Base-by-base conservation (phyloP, 257 asterid genomes). In the Fraxinus excelsior region DNA sequence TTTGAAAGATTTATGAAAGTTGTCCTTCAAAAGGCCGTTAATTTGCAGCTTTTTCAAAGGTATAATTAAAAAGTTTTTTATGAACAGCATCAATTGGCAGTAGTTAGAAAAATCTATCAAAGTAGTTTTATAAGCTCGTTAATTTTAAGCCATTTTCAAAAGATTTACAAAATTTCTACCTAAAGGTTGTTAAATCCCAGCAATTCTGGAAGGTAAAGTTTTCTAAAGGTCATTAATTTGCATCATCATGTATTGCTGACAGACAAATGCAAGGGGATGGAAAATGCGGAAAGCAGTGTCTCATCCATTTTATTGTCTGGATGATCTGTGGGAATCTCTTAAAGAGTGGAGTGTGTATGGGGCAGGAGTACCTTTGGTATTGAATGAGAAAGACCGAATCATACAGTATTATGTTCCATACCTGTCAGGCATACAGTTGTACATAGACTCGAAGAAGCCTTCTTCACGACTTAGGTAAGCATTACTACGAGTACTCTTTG, bases 351-450 rank as follows among this genome's bases (percentile, higher is more conserved):
- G 97, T 70, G 88, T 77, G 18, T 91, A 85, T 73, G 98, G 97
- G 67, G 91, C 83, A 11, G 96, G 92, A 6, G 94, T 90, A 65
- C 97, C 94, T 44, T 75, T 90, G 38, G 12, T 85, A 81, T 76
- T 90, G 76, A 71, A 85, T 4, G 92, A 89, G 76, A 79, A 67
- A 78, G 91, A 89, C 56, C 81, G 64, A n/a, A 80, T 86, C 32
- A 81, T 85, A 70, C 97, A 92, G 65, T 94, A 88, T 85, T 94
- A 89, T 82, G 90, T 84, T 67, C 98, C 97, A 0, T 88, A 62
- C 80, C 79, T 92, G 73, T 94, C 98, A 4, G 98, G 97, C 76
- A 89, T 94, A 42, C 96, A 92, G 83, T 74, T 94, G 83, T 92
- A 88, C 49, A 46, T 76, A 7, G 96, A 92, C 84, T 85, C 89